Evolutionary conservation across 1,284 basidiomycete species (phyloP).

Genomic region (Flammula alnicola): DNA sequence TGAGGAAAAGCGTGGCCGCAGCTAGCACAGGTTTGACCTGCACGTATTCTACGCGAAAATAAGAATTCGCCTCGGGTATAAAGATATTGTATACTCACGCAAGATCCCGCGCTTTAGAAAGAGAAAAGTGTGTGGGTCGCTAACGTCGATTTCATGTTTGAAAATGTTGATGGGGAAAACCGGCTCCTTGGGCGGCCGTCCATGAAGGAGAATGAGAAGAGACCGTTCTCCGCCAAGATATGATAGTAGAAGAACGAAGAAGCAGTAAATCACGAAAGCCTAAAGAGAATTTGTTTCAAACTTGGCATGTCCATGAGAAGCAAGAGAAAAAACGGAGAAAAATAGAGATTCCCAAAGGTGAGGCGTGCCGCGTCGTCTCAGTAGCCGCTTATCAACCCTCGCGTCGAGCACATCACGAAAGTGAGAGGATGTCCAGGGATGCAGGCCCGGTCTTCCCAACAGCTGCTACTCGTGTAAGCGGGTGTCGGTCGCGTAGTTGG

Average conservation of each 20-base stretch:
- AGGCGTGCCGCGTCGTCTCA: too few relatives aligned
- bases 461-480: too few relatives aligned
- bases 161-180: slow-evolving; percentile 86
- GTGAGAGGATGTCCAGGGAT: too few relatives aligned
- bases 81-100: slow-evolving; percentile 59
- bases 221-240: slow-evolving; percentile 95
- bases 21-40: slow-evolving; percentile 95
- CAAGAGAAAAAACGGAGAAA: neutral
- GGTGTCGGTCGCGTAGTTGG: too few relatives aligned
- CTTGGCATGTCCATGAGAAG: slow-evolving; percentile 7
- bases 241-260: slow-evolving; percentile 81
- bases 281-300: slow-evolving; percentile 32
- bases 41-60: slow-evolving; percentile 79
- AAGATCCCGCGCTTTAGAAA: slow-evolving; percentile 94
- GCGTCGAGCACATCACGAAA: too few relatives aligned
- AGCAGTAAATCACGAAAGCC: slow-evolving; percentile 97
- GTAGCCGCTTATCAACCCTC: too few relatives aligned
- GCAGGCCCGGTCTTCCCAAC: too few relatives aligned
- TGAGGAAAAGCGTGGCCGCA: slow-evolving; percentile 83
- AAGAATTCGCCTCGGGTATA: neutral
- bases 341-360: too few relatives aligned
- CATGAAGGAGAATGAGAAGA: slow-evolving; percentile 89
- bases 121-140: slow-evolving; percentile 93
- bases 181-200: slow-evolving; percentile 85
- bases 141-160: slow-evolving; percentile 82